Base-by-base conservation (phyloP, 441 rosid genomes). In the Populus hybrid region DNA sequence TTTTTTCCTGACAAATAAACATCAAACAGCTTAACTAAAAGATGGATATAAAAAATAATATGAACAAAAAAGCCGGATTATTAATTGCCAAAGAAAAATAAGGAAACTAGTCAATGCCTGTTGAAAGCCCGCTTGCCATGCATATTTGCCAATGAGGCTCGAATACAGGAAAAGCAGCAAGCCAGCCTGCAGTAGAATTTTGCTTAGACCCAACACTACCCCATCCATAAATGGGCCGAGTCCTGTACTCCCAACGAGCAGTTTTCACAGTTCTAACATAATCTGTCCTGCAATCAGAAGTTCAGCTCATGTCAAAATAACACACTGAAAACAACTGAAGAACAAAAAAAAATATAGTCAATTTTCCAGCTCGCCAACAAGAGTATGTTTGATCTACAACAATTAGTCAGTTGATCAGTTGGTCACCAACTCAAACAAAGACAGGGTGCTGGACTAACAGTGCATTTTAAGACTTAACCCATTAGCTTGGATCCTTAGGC, bases 161-260 rank as follows among this genome's bases (percentile, higher is more conserved):
- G 76, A 95, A 95, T 71, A 95, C 91, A 77, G 99, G 98, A 83
- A 95, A 89, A 78, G 91, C 99, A 32, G 99, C 99, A 79, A 88
- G 93, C 99, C 99, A 95, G 69, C 99, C 98, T 30, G 99, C 99
- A 20, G 99, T 90, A 18, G 98, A 89, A 86, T 91, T 92, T 87
- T 94, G 99, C 72, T 87, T 84, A 69, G 88, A 83, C 69, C 90
- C 91, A 78, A 88, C 94, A 90, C 90, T 79, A 77, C 99, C 98
- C 99, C 99, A 95, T 76, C 99, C 99, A 75, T 88, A 93, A 77
- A 91, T 76, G 80, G 97, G 97, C 21, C 90, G 95, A 74, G 98
- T 95, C 77, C 90, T 91, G 81, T 93, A 95, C 88, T 92, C 97
- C 99, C 99, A 95, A 23, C 97, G 86, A 42, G 98, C 98, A 59